phyloP scores from a whole-genome alignment of 192 early-diverging fungal species.

The Podila clonocystis region DNA sequence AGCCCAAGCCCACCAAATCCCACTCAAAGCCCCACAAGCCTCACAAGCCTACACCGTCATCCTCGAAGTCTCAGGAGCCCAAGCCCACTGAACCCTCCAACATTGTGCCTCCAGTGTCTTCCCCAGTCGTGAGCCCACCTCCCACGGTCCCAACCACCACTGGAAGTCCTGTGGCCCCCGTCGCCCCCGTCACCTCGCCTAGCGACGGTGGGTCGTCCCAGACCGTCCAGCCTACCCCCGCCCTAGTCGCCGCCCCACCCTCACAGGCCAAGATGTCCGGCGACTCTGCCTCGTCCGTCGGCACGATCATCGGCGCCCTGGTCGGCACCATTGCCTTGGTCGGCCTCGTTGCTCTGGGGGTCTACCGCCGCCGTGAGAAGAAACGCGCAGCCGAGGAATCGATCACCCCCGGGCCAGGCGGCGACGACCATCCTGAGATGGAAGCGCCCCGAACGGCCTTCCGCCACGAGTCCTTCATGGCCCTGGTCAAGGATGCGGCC shows the following conservation, averaged over 20 bases:
- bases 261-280: conserved; percentile 23
- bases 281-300: conserved; percentile 10
- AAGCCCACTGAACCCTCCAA: background rate
- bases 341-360: conserved; percentile 31
- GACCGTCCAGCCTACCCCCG: background rate
- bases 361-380: conserved; percentile 34
- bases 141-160: background rate
- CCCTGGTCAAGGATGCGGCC: conserved; percentile 46
- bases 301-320: conserved; percentile 19
- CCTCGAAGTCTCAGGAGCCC: background rate
- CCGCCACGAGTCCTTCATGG: conserved; percentile 51
- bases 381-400: background rate
- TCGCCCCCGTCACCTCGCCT: background rate
- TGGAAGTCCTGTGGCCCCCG: background rate
- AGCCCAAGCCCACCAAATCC: conserved; percentile 16
- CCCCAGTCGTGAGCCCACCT: background rate
- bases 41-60: background rate
- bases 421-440: conserved; percentile 22
- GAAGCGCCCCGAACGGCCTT: conserved; percentile 48
- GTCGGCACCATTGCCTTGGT: conserved; percentile 31
- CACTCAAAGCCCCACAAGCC: conserved; percentile 3
- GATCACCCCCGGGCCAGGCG: background rate
- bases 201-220: background rate
- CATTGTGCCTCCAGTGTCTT: background rate
- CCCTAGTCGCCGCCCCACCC: background rate